A percentile compares a stretch with the other conserved stretches of the same genome.
These are phyloP conservation scores for Claviceps capensis DNA, from an alignment of 2,329 filamentous ascomycete genomes.

Conservation along the genomic window DNA sequence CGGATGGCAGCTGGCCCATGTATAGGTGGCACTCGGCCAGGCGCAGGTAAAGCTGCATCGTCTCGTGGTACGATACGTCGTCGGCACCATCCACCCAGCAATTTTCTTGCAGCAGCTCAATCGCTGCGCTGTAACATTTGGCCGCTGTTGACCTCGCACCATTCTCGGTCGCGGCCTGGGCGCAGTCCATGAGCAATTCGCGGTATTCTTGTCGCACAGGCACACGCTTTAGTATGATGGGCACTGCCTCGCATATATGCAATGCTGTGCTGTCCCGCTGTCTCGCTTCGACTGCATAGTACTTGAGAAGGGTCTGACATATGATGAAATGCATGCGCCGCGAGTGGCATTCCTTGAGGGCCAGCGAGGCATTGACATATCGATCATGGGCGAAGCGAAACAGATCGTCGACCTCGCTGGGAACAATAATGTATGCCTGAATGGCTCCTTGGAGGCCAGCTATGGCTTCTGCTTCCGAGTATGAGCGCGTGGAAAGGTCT, in stretches of 20 bases:
- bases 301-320: slow-evolving; percentile 65
- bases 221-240: slow-evolving; percentile 58
- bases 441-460: slow-evolving; percentile 72
- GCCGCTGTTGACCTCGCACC: slow-evolving; percentile 71
- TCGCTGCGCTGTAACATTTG: slow-evolving; percentile 66
- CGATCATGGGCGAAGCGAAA: slow-evolving; percentile 85
- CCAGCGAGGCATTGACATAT: slow-evolving; percentile 61
- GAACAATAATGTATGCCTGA: slow-evolving; percentile 65
- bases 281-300: slow-evolving; percentile 46
- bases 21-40: slow-evolving; percentile 75
- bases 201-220: slow-evolving; percentile 51
- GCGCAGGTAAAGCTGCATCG: slow-evolving; percentile 62
- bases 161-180: slow-evolving; percentile 63
- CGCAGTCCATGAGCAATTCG: slow-evolving; percentile 65
- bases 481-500: slow-evolving; percentile 17
- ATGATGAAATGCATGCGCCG: slow-evolving; percentile 86
- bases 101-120: slow-evolving; percentile 64
- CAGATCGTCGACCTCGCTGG: slow-evolving; percentile 71
- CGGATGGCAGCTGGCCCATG: slow-evolving; percentile 56
- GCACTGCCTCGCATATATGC: slow-evolving; percentile 66
- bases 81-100: slow-evolving; percentile 58
- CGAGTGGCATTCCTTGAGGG: slow-evolving; percentile 54
- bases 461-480: slow-evolving; percentile 54
- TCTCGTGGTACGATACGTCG: slow-evolving; percentile 79
- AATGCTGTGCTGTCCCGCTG: slow-evolving; percentile 60